Base-by-base conservation (phyloP, 2,329 filamentous ascomycete species). In the Xylariales sp. region DNA sequence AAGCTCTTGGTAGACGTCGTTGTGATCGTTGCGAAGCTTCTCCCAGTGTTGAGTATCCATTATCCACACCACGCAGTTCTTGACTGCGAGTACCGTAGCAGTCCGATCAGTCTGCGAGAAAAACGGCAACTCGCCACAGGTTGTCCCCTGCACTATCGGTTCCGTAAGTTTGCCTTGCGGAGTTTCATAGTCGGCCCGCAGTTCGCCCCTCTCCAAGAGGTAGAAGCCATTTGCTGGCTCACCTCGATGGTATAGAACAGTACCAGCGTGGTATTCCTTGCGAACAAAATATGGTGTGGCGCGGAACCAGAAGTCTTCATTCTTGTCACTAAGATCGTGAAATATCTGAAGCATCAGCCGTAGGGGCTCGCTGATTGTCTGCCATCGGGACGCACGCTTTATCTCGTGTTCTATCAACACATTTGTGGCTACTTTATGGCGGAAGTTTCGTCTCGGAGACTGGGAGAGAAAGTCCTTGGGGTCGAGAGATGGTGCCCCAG, bases 331-430 rank as follows among this genome's bases (percentile, higher is more conserved):
- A 11, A 96, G 69, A 30, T 88, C 86, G 55, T 93, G 85, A 65
- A 98, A 97, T n/a, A 93, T 88, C 58, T 96, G 91, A 17, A 98
- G 74, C 61, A 98, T 88, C 32, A 98, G 78, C 2, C 88, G 85
- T 6, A 97, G 76, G 0, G 93, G 93, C 56, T 96, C 89, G 48
- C 86, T 87, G 60, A 96, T 94, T 49, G 81, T 80, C 52, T 85
- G 81, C 85, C 90, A 97, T 54, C 81, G 85, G 2, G 76, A 72
- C 15, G 76, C 67, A 5, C 74, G 67, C 34, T 74, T 65, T 8
- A 75, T 63, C 45, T 84, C 79, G 21, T 77, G 69, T 45, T 85
- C 84, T 35, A 73, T 79, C 38, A 97, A 69, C 1, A 87, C 86
- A 38, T 80, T 81, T 12, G 77, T 81, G 1, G 91, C 93, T 2